A percentile compares a stretch with the other conserved stretches of the same genome.
These are phyloP conservation scores for cucumber (Cucumis sativus) DNA, from an alignment of 306 rosid species.

Conservation along the genomic window DNA sequence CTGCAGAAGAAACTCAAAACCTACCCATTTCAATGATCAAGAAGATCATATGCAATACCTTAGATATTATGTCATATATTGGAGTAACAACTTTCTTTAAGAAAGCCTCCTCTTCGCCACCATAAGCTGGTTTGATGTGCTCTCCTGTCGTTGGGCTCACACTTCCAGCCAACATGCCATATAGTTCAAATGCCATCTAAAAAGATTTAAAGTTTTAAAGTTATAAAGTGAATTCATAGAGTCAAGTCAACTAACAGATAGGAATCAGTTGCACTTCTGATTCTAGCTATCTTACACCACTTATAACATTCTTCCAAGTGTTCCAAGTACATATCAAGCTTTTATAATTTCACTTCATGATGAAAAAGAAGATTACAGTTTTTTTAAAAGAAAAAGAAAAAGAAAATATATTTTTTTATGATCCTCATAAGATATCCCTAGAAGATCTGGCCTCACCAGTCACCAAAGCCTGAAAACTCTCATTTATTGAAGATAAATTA, in stretches of 20 bases:
- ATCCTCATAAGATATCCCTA: background rate
- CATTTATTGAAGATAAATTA: background rate
- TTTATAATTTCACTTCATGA: background rate
- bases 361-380: background rate
- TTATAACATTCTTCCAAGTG: background rate
- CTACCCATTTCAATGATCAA: slow-evolving; percentile 3
- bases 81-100: slow-evolving; percentile 75
- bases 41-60: slow-evolving; percentile 28
- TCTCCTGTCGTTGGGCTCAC: slow-evolving; percentile 87
- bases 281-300: background rate
- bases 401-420: background rate
- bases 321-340: background rate
- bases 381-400: background rate
- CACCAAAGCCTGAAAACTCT: background rate
- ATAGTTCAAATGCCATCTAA: slow-evolving; percentile 95
- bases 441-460: background rate
- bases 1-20: background rate
- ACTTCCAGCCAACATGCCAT: slow-evolving; percentile 83
- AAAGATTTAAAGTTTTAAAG: background rate
- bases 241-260: background rate
- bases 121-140: slow-evolving; percentile 82
- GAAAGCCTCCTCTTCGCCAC: slow-evolving; percentile 75
- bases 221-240: background rate
- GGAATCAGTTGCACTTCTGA: background rate
- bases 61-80: slow-evolving; percentile 62